These are phyloP conservation scores for Claviceps lovelessii DNA, from an alignment of 2,329 filamentous ascomycete species.

Conservation along the genomic window DNA sequence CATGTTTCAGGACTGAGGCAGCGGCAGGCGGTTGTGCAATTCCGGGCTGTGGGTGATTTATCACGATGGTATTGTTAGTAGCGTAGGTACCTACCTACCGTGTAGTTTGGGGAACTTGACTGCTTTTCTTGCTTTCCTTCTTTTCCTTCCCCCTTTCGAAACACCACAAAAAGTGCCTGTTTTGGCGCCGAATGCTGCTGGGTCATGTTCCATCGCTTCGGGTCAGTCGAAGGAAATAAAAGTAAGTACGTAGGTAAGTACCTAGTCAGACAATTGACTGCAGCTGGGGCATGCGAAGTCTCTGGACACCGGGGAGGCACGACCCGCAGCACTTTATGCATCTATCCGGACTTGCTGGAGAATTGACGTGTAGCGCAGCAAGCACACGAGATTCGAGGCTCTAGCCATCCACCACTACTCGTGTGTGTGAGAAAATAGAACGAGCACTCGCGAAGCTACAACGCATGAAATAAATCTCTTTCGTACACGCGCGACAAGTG, in stretches of 20 bases:
- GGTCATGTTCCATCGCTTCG: too few relatives aligned
- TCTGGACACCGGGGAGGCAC: neutral
- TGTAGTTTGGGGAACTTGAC: too few relatives aligned
- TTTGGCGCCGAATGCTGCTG: neutral
- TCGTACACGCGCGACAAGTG: too few relatives aligned
- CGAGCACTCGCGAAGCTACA: neutral
- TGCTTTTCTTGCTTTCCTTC: too few relatives aligned
- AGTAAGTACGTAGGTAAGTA: too few relatives aligned
- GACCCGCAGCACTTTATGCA: constrained; percentile 1
- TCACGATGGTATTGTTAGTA: neutral
- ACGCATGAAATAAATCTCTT: neutral
- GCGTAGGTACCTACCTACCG: too few relatives aligned
- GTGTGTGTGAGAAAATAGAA: neutral
- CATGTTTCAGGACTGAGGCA: neutral
- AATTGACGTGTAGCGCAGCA: too few relatives aligned
- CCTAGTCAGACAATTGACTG: neutral
- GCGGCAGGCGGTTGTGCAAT: neutral
- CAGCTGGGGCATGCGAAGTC: neutral
- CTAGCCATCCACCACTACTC: neutral
- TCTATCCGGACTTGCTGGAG: neutral
- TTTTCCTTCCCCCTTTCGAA: too few relatives aligned
- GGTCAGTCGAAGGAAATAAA: too few relatives aligned
- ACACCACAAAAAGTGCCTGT: neutral
- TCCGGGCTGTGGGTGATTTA: neutral
- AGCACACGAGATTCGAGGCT: neutral